Conservation (phyloP, 192 early-diverging fungal genomes). For the Podila minutissima region DNA sequence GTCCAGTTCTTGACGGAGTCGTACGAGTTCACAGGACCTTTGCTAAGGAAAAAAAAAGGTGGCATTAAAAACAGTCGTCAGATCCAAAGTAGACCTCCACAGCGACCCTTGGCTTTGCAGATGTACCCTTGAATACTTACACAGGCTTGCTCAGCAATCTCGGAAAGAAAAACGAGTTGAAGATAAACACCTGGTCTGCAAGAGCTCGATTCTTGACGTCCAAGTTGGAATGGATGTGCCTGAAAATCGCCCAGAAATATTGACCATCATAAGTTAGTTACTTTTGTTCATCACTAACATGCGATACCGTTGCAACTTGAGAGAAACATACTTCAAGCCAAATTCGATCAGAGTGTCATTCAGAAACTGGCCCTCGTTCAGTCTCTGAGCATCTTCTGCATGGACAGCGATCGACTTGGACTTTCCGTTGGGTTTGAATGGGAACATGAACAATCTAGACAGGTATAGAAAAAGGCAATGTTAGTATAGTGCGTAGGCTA, state of each 20-base stretch:
- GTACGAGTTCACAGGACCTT: constrained; percentile 58
- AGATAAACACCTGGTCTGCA: constrained; percentile 73
- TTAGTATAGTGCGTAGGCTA: neutral
- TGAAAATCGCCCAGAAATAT: constrained; percentile 24
- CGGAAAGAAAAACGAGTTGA: constrained; percentile 88
- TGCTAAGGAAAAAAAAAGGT: constrained; percentile 1
- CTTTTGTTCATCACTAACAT: neutral
- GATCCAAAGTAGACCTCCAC: neutral
- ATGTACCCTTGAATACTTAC: constrained; percentile 11
- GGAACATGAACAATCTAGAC: constrained; percentile 35
- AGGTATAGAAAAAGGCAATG: neutral
- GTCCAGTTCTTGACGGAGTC: constrained; percentile 83
- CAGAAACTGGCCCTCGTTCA: constrained; percentile 79
- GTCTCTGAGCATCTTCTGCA: constrained; percentile 69
- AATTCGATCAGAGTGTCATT: constrained; percentile 94
- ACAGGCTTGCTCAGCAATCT: constrained; percentile 64
- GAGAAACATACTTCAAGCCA: constrained; percentile 67
- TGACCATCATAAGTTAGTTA: too few species aligned
- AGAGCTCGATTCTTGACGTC: constrained; percentile 53
- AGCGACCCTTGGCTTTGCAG: neutral
- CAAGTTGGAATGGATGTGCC: constrained; percentile 32
- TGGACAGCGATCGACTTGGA: constrained; percentile 67
- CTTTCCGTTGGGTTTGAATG: constrained; percentile 17
- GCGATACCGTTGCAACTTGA: neutral
- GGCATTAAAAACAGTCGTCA: constrained; percentile 1